These are phyloP conservation scores for Aspergillus mulundensis DNA, from an alignment of 495 filamentous ascomycete species.

Conservation along the genomic window DNA sequence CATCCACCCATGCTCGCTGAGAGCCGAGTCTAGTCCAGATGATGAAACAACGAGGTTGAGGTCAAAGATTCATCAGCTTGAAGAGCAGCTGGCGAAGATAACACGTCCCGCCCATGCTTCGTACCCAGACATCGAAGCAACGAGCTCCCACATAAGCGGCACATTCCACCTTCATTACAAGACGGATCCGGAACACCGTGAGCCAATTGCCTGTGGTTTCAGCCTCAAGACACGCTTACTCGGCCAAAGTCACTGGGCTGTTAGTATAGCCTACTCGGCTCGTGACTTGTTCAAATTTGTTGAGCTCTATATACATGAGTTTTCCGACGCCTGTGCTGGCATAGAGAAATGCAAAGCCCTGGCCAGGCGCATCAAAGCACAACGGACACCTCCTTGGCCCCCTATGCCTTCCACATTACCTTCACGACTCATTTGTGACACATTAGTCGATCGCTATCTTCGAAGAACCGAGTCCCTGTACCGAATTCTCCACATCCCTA, in stretches of 20 bases:
- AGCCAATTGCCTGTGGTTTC: slow-evolving; percentile 34
- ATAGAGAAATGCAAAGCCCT: slow-evolving; percentile 46
- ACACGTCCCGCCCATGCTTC: background rate
- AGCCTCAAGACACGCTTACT: slow-evolving; percentile 52
- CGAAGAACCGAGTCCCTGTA: slow-evolving; percentile 44
- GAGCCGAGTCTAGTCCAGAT: background rate
- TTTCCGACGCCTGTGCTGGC: slow-evolving; percentile 25
- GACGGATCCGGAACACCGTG: slow-evolving; percentile 17
- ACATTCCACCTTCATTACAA: slow-evolving; percentile 29
- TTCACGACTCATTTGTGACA: slow-evolving; percentile 38
- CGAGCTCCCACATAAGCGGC: slow-evolving; percentile 5
- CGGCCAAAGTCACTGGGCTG: slow-evolving; percentile 54
- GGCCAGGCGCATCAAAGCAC: slow-evolving; percentile 41
- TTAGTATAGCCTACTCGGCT: slow-evolving; percentile 40
- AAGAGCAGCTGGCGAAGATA: background rate
- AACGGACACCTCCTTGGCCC: slow-evolving; percentile 39
- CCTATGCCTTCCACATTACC: slow-evolving; percentile 36
- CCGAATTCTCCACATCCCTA: slow-evolving; percentile 56
- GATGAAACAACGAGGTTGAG: background rate
- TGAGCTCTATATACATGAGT: slow-evolving; percentile 35
- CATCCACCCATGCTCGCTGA: background rate
- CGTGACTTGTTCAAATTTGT: slow-evolving; percentile 35
- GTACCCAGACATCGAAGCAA: background rate
- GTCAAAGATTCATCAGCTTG: background rate
- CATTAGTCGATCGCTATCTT: slow-evolving; percentile 35